Conservation (phyloP, 495 filamentous ascomycete genomes). For the Acidiella bohemica region DNA sequence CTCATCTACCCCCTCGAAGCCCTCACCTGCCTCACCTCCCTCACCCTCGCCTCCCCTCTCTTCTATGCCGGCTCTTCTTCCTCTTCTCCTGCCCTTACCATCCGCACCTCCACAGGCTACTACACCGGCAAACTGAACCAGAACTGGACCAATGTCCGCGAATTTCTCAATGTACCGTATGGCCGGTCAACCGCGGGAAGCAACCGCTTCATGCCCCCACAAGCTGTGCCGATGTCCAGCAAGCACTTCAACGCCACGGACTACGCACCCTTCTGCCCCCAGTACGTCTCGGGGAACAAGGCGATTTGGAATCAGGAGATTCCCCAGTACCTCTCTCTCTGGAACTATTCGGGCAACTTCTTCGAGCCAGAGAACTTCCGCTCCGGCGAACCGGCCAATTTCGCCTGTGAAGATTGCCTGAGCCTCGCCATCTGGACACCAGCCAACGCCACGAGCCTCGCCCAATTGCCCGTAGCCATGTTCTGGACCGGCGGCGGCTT, state of each 20-base stretch:
- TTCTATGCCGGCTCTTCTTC: no score
- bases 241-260: constrained; percentile 16
- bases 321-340: constrained; percentile 1
- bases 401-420: constrained; percentile 17
- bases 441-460: not conserved
- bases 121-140: constrained; percentile 27
- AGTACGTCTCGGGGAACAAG: constrained; percentile 10
- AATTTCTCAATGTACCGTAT: constrained; percentile 37
- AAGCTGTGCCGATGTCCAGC: constrained; percentile 15
- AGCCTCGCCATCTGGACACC: constrained; percentile 17
- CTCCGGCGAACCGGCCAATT: constrained; percentile 1
- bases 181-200: constrained; percentile 31
- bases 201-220: constrained; percentile 32
- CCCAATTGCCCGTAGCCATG: constrained; percentile 5
- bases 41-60: no score
- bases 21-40: no score
- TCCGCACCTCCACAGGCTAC: constrained; percentile 10
- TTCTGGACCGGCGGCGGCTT: constrained; percentile 22
- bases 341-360: no score
- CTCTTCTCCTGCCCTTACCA: not conserved
- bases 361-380: not conserved
- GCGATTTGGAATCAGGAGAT: constrained; percentile 7
- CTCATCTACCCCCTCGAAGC: no score
- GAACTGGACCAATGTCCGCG: constrained; percentile 29
- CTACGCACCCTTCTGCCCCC: constrained; percentile 7